Conservation (phyloP, 1,139 yeast species). For the Tardiomyces depauwii region DNA sequence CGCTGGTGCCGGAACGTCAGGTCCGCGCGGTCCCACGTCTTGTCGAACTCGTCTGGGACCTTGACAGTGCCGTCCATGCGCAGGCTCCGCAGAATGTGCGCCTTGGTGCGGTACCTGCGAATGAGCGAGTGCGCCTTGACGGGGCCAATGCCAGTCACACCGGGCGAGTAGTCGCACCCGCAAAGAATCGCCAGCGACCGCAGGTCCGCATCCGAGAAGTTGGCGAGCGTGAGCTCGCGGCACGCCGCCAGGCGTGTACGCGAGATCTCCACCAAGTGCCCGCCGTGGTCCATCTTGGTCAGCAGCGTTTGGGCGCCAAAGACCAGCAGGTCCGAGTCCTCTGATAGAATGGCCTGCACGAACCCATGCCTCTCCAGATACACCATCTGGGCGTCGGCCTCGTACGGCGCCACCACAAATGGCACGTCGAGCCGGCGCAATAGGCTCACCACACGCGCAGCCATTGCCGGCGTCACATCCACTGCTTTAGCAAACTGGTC, state of each 20-base stretch:
- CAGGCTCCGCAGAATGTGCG: constrained; percentile 42
- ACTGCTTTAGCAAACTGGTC: constrained; percentile 37
- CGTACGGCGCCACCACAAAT: constrained; percentile 93
- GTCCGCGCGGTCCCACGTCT: constrained; percentile 55
- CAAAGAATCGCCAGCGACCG: constrained; percentile 75
- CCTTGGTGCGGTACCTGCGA: constrained; percentile 38
- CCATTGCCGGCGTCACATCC: constrained; percentile 86
- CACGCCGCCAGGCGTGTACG: constrained; percentile 31
- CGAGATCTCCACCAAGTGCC: constrained; percentile 60
- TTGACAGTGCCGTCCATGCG: constrained; percentile 48
- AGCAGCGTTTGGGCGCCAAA: constrained; percentile 74
- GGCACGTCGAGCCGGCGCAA: constrained; percentile 48
- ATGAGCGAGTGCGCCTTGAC: constrained; percentile 63
- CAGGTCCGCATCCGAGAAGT: constrained; percentile 44
- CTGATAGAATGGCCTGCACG: constrained; percentile 83
- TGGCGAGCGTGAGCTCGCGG: constrained; percentile 30
- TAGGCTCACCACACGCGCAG: constrained; percentile 66
- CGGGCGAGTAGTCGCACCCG: constrained; percentile 94
- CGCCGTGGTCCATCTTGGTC: constrained; percentile 67
- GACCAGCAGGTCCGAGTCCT: constrained; percentile 84
- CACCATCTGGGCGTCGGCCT: constrained; percentile 97
- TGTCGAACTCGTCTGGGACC: constrained; percentile 48
- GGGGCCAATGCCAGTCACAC: constrained; percentile 72
- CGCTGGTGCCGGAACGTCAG: constrained; percentile 79
- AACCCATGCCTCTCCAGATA: constrained; percentile 64